Evolutionary conservation across 2,329 filamentous ascomycete genomes (phyloP).

Genomic region (Chalara sp.): DNA sequence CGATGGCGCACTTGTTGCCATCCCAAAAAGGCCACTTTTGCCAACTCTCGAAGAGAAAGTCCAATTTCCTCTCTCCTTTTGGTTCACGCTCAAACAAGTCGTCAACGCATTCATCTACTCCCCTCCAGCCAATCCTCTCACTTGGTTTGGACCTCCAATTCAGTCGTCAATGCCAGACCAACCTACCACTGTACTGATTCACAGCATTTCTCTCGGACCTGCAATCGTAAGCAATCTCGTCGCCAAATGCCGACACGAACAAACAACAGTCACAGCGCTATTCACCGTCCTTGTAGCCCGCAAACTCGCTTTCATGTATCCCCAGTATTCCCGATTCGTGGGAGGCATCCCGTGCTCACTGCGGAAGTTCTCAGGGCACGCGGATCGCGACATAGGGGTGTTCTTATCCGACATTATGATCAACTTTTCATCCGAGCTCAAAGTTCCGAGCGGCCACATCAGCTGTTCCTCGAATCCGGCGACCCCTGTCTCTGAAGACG

Average conservation of each 20-base stretch:
- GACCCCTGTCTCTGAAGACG: not conserved
- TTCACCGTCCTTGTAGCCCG: slow-evolving; percentile 12
- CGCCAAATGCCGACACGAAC: slow-evolving; percentile 11
- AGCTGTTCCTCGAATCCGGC: not conserved
- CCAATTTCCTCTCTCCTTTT: slow-evolving; percentile 29
- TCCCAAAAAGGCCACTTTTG: slow-evolving; percentile 18
- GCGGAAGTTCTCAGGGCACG: not conserved
- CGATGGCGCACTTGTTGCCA: slow-evolving; percentile 21
- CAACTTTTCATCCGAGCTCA: slow-evolving; percentile 8
- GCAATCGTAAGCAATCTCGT: slow-evolving; percentile 5
- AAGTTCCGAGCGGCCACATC: slow-evolving; percentile 10
- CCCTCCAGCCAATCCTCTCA: slow-evolving; percentile 2
- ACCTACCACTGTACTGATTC: slow-evolving; percentile 4
- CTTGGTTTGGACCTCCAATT: slow-evolving; percentile 11
- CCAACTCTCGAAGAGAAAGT: slow-evolving; percentile 14
- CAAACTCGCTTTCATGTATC: slow-evolving; percentile 12
- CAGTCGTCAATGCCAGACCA: not conserved
- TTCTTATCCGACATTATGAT: slow-evolving; percentile 6
- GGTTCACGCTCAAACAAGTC: slow-evolving; percentile 34
- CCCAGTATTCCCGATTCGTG: slow-evolving; percentile 7
- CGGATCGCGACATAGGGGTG: slow-evolving; percentile 10
- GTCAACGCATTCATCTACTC: slow-evolving; percentile 31
- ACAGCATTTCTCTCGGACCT: slow-evolving; percentile 6
- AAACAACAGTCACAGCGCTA: slow-evolving; percentile 14
- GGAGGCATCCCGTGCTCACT: slow-evolving; percentile 10